These are phyloP conservation scores for Boletus sp. DNA, from an alignment of 768 basidiomycete species.

Conservation along the genomic window DNA sequence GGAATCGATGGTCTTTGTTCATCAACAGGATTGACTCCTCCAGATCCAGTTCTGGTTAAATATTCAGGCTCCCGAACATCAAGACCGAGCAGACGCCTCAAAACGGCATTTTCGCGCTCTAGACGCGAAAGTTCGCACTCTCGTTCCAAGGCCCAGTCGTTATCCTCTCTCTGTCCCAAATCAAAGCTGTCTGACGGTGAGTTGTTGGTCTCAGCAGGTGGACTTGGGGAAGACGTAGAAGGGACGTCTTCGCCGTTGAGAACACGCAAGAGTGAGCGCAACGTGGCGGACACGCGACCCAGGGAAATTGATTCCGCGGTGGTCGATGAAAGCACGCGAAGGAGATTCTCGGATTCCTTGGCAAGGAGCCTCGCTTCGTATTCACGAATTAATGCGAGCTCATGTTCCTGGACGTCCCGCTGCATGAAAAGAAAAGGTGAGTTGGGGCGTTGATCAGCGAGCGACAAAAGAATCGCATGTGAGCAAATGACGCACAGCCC, in stretches of 20 bases:
- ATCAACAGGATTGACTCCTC: constrained; percentile 9
- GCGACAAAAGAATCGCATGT: background rate
- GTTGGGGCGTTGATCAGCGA: background rate
- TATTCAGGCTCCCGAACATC: constrained; percentile 28
- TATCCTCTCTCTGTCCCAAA: constrained; percentile 44
- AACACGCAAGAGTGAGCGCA: constrained; percentile 69
- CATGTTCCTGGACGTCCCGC: constrained; percentile 92
- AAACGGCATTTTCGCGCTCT: constrained; percentile 82
- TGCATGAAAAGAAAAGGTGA: constrained; percentile 30
- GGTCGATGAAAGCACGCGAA: constrained; percentile 55
- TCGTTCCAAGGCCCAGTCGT: constrained; percentile 79
- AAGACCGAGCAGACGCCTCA: constrained; percentile 69
- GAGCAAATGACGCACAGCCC: constrained; percentile 67
- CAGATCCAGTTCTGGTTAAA: background rate
- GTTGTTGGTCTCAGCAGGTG: constrained; percentile 3
- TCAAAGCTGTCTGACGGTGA: constrained; percentile 9
- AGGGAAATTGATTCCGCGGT: constrained; percentile 69
- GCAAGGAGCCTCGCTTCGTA: constrained; percentile 85
- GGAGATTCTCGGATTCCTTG: constrained; percentile 66
- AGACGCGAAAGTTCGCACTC: constrained; percentile 89
- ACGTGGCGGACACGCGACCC: constrained; percentile 62
- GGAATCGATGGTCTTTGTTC: constrained; percentile 12
- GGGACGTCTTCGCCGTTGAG: constrained; percentile 62
- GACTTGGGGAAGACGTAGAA: background rate
- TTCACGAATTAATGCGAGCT: constrained; percentile 84